Evolutionary conservation across 148 eudicot genomes (phyloP).

Genomic region (Limonium bicolor): DNA sequence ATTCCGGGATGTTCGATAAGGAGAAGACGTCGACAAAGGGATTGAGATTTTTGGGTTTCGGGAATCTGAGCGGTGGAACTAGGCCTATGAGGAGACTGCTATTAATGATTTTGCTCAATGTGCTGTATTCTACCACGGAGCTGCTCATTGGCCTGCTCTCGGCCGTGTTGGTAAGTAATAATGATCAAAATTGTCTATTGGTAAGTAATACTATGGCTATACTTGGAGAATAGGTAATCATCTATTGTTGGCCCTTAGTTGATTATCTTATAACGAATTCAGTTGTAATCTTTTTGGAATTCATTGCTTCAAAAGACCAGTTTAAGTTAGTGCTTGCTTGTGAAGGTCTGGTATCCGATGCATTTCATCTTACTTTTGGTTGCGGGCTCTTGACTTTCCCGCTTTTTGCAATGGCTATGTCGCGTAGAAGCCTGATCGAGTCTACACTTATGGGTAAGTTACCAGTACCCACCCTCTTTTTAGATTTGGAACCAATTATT

Average conservation of each 20-base stretch:
- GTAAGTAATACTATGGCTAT: no score
- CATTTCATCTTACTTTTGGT: conserved; percentile 94
- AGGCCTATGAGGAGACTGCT: conserved; percentile 63
- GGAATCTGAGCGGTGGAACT: conserved; percentile 58
- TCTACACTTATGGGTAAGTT: conserved; percentile 83
- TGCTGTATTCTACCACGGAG: conserved; percentile 74
- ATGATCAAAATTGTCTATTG: no score
- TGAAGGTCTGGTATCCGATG: conserved; percentile 98
- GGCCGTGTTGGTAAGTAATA: conserved; percentile 79
- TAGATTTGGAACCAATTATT: no score
- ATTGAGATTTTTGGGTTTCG: conserved; percentile 20
- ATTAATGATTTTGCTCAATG: conserved; percentile 76
- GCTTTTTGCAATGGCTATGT: conserved; percentile 79
- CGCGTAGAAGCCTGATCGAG: conserved; percentile 57
- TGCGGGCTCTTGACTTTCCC: conserved; percentile 96
- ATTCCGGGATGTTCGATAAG: conserved; percentile 15
- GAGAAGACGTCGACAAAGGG: conserved; percentile 14
- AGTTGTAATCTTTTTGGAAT: no score
- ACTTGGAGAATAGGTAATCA: no score
- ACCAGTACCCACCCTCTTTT: not conserved
- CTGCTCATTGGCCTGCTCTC: conserved; percentile 60
- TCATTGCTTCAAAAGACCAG: no score
- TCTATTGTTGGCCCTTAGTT: no score
- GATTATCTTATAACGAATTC: no score
- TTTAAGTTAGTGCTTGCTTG: no score